Evolutionary conservation across 352 stramenopile species (phyloP), one percentile per base, ranked within the genome.

Genomic region (Phytophthora brassicae): DNA sequence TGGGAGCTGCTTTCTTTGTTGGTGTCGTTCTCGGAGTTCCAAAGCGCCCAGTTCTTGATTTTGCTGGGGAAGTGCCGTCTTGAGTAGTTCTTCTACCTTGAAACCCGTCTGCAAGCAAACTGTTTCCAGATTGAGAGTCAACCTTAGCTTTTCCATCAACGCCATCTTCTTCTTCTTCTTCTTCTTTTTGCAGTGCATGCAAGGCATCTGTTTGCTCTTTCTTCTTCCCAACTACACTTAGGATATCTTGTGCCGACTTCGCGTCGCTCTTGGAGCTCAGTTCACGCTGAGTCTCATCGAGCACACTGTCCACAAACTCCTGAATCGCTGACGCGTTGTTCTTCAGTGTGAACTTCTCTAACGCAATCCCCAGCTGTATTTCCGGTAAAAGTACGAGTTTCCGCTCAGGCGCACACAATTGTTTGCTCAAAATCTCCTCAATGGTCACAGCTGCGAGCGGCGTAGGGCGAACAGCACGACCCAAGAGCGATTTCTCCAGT

Each of bases 281-380:
- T 49, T 91, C 82, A 46, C 67, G 70, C 64, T 94, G 86, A 13
- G 86, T 92, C 17, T 89, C 71, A 41, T 92, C 74, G 0, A 96
- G 56, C 8, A 90, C 66, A 8, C 56, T 65, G 36, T 86, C 74
- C 14, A 92, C 83, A 64, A 90, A 91, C 19, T 94, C 82, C 42
- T 91, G 79, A 43, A 96, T 75, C 19, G 87, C 87, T 2, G 79
- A 83, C 22, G 84, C 56, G 12, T 91, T 86, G 56, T 91, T 94
- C 66, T 92, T 96, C 17, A 88, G 47, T 1, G 91, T 83, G 54
- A 93, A 96, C 2, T 90, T 77, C 46, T 94, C 86, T 3, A 96
- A 53, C 8, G 87, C 87, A 14, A 88, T 69, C 24, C 79, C 70
- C 23, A 96, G 51, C 31, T 82, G 77, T 17, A 72, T 68, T 60